phyloP scores from a whole-genome alignment of 345 rosid species.

The Pistacia integerrima region DNA sequence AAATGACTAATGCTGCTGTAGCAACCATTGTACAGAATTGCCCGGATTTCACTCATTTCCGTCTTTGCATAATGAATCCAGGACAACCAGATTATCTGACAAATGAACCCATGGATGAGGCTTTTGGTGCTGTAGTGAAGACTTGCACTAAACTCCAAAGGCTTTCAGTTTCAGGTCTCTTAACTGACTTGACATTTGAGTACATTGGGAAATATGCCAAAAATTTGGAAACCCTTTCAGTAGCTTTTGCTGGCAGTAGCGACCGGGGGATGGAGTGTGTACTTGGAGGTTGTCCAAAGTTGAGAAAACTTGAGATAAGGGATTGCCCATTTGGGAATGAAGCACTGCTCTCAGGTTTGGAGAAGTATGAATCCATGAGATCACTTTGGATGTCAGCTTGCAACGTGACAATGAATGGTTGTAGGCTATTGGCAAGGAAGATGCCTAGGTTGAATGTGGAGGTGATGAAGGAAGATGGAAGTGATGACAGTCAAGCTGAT shows the following conservation, averaged over 20 bases:
- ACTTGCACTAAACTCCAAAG: constrained; percentile 66
- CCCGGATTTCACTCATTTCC: constrained; percentile 72
- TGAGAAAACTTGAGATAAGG: constrained; percentile 74
- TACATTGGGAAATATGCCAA: constrained; percentile 67
- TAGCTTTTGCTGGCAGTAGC: constrained; percentile 77
- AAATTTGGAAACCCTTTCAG: constrained; percentile 71
- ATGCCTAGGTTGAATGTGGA: constrained; percentile 77
- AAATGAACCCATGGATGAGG: constrained; percentile 69
- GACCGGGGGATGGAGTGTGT: constrained; percentile 72
- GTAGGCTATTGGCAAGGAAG: constrained; percentile 52
- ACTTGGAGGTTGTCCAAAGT: constrained; percentile 58
- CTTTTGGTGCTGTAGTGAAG: constrained; percentile 71
- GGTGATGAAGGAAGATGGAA: constrained; percentile 69
- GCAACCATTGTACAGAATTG: constrained; percentile 63
- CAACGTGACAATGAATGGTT: constrained; percentile 63
- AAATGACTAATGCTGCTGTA: constrained; percentile 76
- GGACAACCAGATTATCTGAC: constrained; percentile 64
- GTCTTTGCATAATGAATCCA: constrained; percentile 76
- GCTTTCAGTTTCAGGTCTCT: constrained; percentile 65
- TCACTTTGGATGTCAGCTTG: constrained; percentile 83
- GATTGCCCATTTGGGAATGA: constrained; percentile 73
- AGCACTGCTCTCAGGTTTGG: constrained; percentile 65
- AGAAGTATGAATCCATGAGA: constrained; percentile 75
- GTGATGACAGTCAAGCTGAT: constrained; percentile 50
- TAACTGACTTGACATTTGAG: constrained; percentile 64